A percentile compares a stretch with the other conserved stretches of the same genome.
Evolutionary conservation across 1,139 yeast species (phyloP).

Genomic region (Yamadazyma siamensis): DNA sequence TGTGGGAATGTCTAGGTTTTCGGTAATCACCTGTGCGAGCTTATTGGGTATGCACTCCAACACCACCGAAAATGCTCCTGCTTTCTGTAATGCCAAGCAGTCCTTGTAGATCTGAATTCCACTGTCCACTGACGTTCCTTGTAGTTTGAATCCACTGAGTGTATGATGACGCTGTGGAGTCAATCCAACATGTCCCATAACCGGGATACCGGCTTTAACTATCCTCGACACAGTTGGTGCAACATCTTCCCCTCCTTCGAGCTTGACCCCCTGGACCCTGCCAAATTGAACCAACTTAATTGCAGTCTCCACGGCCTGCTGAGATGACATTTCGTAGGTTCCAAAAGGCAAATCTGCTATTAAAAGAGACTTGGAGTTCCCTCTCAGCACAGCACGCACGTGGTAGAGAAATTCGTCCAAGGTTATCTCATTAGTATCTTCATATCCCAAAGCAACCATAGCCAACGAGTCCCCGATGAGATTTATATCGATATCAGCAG

Average conservation of each 20-base stretch:
- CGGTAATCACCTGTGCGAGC: constrained; percentile 66
- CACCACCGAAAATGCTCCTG: constrained; percentile 76
- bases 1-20: constrained; percentile 64
- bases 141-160: constrained; percentile 84
- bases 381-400: constrained; percentile 72
- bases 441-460: constrained; percentile 85
- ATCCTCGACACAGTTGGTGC: constrained; percentile 44
- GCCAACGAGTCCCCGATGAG: constrained; percentile 92
- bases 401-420: constrained; percentile 80
- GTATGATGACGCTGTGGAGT: constrained; percentile 85
- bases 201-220: constrained; percentile 74
- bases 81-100: constrained; percentile 65
- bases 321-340: constrained; percentile 62
- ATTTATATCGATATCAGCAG: constrained; percentile 64
- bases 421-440: constrained; percentile 69
- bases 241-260: constrained; percentile 82
- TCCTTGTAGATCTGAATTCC: constrained; percentile 65
- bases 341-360: constrained; percentile 95
- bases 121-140: constrained; percentile 58
- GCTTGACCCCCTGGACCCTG: constrained; percentile 70
- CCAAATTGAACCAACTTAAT: constrained; percentile 60
- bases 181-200: constrained; percentile 88
- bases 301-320: constrained; percentile 66
- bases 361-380: constrained; percentile 59
- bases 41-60: constrained; percentile 84